A percentile compares a stretch with the other conserved stretches of the same genome.
Evolutionary conservation across 805 yeast genomes (phyloP).

Genomic region (Pichia heedii): DNA sequence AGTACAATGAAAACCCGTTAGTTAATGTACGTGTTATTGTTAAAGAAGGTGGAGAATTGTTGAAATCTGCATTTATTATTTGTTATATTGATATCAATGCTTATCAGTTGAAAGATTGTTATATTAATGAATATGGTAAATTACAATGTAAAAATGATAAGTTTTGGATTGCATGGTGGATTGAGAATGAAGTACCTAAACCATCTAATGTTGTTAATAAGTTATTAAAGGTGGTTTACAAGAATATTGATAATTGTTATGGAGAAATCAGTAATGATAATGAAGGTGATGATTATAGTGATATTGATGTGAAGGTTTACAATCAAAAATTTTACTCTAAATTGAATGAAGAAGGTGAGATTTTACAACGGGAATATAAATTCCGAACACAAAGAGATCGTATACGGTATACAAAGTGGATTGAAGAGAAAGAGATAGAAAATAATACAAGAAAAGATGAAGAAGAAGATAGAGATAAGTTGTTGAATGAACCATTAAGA

Average conservation of each 20-base stretch:
- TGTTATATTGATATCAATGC: conserved; percentile 29
- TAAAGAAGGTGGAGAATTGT: conserved; percentile 1
- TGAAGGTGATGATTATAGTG: conserved; percentile 6
- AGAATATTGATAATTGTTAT: conserved; percentile 29
- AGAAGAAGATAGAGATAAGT: neutral
- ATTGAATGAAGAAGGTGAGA: conserved; percentile 17
- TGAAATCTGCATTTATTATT: conserved; percentile 42
- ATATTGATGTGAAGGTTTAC: conserved; percentile 19
- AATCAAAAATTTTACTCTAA: conserved; percentile 22
- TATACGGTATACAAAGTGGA: too few relatives aligned
- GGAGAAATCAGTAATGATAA: conserved; percentile 3
- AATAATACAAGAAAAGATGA: neutral
- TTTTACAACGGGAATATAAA: conserved; percentile 22
- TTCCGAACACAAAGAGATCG: too few relatives aligned
- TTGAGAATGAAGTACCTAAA: conserved; percentile 25
- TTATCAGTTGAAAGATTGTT: conserved; percentile 13
- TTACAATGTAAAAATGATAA: conserved; percentile 7
- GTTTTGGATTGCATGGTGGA: conserved; percentile 27
- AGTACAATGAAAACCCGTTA: too few relatives aligned
- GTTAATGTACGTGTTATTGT: conserved; percentile 12
- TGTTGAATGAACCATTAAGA: conserved; percentile 17
- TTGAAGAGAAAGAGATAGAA: too few relatives aligned
- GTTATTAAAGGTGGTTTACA: conserved; percentile 38
- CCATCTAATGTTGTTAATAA: conserved; percentile 33
- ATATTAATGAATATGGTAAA: conserved; percentile 3